Percentiles rank a stretch among this genome's conserved stretches.
Conservation (phyloP, 441 rosid genomes). For the Pelargonium citronellum region DNA sequence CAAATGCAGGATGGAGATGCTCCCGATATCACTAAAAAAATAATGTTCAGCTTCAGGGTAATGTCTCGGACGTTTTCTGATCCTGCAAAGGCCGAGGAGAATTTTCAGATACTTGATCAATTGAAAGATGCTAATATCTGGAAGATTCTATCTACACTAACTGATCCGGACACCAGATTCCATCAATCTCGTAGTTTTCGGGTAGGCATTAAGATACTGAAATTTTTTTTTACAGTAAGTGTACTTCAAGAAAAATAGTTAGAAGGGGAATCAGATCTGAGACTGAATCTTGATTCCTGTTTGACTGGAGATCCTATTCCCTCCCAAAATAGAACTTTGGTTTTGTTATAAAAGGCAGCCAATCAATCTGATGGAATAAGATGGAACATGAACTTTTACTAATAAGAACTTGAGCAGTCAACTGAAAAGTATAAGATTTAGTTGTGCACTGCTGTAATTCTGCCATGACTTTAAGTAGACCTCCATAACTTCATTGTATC, state of each 20-base stretch:
- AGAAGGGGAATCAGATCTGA: neutral
- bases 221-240: slow-evolving; percentile 13
- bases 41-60: slow-evolving; percentile 62
- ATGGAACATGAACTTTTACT: neutral
- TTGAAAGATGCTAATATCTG: slow-evolving; percentile 90
- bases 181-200: slow-evolving; percentile 52
- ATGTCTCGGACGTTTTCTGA: slow-evolving; percentile 93
- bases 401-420: neutral
- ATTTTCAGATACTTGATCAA: slow-evolving; percentile 86
- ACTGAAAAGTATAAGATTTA: neutral
- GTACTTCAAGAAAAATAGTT: neutral
- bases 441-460: neutral
- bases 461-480: neutral
- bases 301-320: neutral
- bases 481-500: neutral
- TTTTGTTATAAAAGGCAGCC: neutral
- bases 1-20: slow-evolving; percentile 67
- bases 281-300: neutral
- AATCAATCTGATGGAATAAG: slow-evolving; percentile 1
- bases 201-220: slow-evolving; percentile 46
- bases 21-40: slow-evolving; percentile 80
- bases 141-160: slow-evolving; percentile 68
- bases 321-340: neutral
- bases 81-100: slow-evolving; percentile 76
- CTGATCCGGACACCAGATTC: slow-evolving; percentile 73